Base-by-base conservation (phyloP, 2,329 filamentous ascomycete genomes). In the Magnaporthiopsis rhizophila region DNA sequence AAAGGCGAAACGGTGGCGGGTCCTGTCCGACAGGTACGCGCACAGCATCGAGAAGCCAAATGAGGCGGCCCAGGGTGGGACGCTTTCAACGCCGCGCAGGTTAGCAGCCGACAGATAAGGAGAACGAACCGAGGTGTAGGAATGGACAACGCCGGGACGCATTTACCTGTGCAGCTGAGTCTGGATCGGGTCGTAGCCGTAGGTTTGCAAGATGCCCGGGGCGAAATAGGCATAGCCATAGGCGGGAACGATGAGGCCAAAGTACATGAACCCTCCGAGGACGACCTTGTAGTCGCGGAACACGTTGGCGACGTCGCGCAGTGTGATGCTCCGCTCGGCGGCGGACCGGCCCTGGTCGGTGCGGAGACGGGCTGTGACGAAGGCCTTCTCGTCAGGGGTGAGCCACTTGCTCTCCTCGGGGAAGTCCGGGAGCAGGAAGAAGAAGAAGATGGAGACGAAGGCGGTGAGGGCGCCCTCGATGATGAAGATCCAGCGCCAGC, bases 401-500 rank as follows among this genome's bases (percentile, higher is more conserved):
- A 94, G 79, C 89, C 90, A 94, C 70, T 84, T 88, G 34, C 84
- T 85, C 63, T 91, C 83, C 74, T 91, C 89, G 2, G 89, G 89
- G 75, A 93, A 93, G 66, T 86, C 84, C 0, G 89, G 88, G 59
- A 93, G 85, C 57, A 85, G 75, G 73, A 92, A 92, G 75, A 83
- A 88, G 72, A 89, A 87, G 62, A 83, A 69, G 63, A 89, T 72
- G 57, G 85, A 83, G 60, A 88, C 78, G 32, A 88, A 70, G 64
- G 84, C 83, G 12, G 89, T 90, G 15, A 90, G 75, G 5, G 79
- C 68, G 7, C 90, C 90, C 74, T 93, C 90, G 9, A 94, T 75
- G 71, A 97, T 90, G 73, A 94, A 93, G 67, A 92, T 89, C 89
- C 89, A 93, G 64, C 90, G 80, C 91, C 91, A 95, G 12, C 89